phyloP scores from a whole-genome alignment of 768 basidiomycete genomes.

The Hericium coralloides region DNA sequence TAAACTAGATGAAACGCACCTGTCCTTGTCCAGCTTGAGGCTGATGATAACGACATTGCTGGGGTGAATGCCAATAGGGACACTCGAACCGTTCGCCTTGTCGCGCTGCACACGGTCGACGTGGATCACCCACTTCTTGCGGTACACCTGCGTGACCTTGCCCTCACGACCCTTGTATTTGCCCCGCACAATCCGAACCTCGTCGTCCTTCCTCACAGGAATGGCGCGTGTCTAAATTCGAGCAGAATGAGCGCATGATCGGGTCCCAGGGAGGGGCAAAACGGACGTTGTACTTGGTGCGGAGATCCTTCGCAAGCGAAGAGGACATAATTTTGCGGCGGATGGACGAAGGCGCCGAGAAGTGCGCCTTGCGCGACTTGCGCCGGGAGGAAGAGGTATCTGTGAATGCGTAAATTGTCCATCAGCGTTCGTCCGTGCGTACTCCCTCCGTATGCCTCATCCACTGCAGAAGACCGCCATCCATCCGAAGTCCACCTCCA shows the following conservation, averaged over 20 bases:
- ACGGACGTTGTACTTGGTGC: slow-evolving; percentile 83
- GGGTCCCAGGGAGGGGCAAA: neutral
- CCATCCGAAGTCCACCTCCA: slow-evolving; percentile 39
- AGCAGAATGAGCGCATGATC: neutral
- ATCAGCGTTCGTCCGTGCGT: slow-evolving; percentile 23
- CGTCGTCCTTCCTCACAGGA: slow-evolving; percentile 96
- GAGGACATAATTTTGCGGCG: slow-evolving; percentile 99
- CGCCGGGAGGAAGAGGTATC: slow-evolving; percentile 90
- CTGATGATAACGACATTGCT: slow-evolving; percentile 92
- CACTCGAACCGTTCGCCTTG: slow-evolving; percentile 92
- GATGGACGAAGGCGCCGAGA: slow-evolving; percentile 87
- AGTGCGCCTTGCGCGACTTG: slow-evolving; percentile 98
- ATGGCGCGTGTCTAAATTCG: slow-evolving; percentile 68
- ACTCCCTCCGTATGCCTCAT: slow-evolving; percentile 12
- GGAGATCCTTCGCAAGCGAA: slow-evolving; percentile 89
- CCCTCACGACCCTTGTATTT: slow-evolving; percentile 99
- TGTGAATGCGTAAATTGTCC: slow-evolving; percentile 20
- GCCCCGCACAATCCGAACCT: slow-evolving; percentile 92
- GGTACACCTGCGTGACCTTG: slow-evolving; percentile 95
- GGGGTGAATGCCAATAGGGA: slow-evolving; percentile 92
- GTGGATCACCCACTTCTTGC: slow-evolving; percentile 98
- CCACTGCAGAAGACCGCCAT: slow-evolving; percentile 27
- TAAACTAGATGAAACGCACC: slow-evolving; percentile 31
- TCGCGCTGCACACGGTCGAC: slow-evolving; percentile 97
- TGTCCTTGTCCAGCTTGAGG: slow-evolving; percentile 90